Percentiles rank a stretch among this genome's conserved stretches.
Evolutionary conservation across 1,139 yeast genomes (phyloP).

Genomic region (Kurtzmaniella quercitrusa): DNA sequence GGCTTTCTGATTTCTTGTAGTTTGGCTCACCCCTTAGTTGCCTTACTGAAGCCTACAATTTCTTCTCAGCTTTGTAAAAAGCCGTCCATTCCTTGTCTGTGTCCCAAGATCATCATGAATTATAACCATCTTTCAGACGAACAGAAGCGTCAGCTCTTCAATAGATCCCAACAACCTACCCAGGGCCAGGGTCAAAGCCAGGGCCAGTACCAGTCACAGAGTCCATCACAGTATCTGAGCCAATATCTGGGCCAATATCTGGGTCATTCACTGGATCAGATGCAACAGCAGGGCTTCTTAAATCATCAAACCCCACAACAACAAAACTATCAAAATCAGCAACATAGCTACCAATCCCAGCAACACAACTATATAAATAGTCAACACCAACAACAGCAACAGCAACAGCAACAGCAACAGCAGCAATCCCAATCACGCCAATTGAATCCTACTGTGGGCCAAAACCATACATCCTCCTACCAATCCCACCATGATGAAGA

Average conservation of each 20-base stretch:
- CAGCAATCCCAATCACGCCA: background rate
- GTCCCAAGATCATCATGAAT: slow-evolving; percentile 21
- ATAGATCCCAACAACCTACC: slow-evolving; percentile 11
- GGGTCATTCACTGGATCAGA: background rate
- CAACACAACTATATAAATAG: slow-evolving; percentile 3
- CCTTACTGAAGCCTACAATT: background rate
- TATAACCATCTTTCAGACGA: slow-evolving; percentile 30
- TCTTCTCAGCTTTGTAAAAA: background rate
- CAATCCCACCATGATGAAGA: slow-evolving; percentile 11
- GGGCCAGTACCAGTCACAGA: slow-evolving; percentile 13
- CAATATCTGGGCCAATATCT: slow-evolving; percentile 7
- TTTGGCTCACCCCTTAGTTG: background rate
- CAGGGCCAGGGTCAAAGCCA: too few relatives aligned
- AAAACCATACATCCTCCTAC: background rate
- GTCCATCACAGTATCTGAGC: slow-evolving; percentile 6
- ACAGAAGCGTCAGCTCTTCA: slow-evolving; percentile 30
- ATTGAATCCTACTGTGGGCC: background rate
- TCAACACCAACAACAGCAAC: slow-evolving; percentile 5
- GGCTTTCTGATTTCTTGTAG: background rate
- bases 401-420: slow-evolving; percentile 4
- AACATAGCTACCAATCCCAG: slow-evolving; percentile 10
- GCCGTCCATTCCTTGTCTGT: background rate
- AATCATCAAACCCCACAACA: slow-evolving; percentile 2
- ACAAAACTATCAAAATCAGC: slow-evolving; percentile 13
- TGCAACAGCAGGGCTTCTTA: too few relatives aligned